phyloP scores from a whole-genome alignment of 169 alveolate genomes.

The Plasmodium gallinaceum region DNA sequence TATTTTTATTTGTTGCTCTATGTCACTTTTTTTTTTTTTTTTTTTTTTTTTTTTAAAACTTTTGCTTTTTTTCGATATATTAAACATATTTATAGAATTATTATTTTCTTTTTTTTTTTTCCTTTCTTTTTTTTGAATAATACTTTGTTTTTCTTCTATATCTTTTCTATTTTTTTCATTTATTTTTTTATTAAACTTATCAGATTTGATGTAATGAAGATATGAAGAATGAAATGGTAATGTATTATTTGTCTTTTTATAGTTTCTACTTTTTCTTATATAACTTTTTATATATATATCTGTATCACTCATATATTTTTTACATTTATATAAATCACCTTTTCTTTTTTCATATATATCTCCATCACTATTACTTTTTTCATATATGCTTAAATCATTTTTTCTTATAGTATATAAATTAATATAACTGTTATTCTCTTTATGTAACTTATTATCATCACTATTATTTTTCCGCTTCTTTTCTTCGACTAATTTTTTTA shows the following conservation, averaged over 20 bases:
- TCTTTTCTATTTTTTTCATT: slow-evolving; percentile 11
- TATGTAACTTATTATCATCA: background rate
- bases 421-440: background rate
- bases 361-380: slow-evolving; percentile 69
- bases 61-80: slow-evolving; percentile 20
- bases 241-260: slow-evolving; percentile 12
- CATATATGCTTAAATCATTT: background rate
- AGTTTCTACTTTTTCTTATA: slow-evolving; percentile 14
- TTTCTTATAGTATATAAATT: slow-evolving; percentile 2
- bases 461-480: background rate
- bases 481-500: background rate
- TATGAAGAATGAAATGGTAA: slow-evolving; percentile 39
- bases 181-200: slow-evolving; percentile 14
- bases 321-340: background rate
- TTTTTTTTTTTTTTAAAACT: slow-evolving; percentile 6
- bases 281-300: slow-evolving; percentile 30
- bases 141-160: slow-evolving; percentile 23
- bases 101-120: slow-evolving; percentile 18
- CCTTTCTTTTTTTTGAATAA: slow-evolving; percentile 9
- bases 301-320: slow-evolving; percentile 16
- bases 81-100: too few species aligned
- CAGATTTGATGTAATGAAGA: slow-evolving; percentile 35
- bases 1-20: too few species aligned
- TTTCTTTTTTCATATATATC: slow-evolving; percentile 27
- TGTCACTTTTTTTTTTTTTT: slow-evolving; percentile 20